A percentile compares a stretch with the other conserved stretches of the same genome.
These are phyloP conservation scores for Phytophthora sp. DNA, from an alignment of 352 stramenopile species.

Conservation along the genomic window DNA sequence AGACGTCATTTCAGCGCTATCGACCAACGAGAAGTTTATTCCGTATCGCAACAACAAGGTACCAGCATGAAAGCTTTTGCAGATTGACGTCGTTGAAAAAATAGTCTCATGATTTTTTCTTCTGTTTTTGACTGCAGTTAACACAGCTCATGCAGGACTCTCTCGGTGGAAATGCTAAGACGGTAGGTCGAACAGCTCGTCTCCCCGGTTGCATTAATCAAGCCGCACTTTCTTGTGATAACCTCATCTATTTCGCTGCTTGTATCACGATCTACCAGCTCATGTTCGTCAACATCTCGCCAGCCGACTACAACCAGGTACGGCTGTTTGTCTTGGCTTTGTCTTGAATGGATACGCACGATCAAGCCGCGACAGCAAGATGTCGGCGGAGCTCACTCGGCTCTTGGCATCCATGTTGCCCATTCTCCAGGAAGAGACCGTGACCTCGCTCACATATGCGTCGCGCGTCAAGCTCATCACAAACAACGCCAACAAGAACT, in stretches of 20 bases:
- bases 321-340: slow-evolving; percentile 21
- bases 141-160: slow-evolving; percentile 95
- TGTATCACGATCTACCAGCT: slow-evolving; percentile 59
- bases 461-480: slow-evolving; percentile 90
- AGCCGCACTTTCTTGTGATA: not conserved
- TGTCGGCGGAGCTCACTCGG: slow-evolving; percentile 2
- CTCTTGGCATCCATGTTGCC: not conserved
- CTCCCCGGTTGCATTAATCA: not conserved
- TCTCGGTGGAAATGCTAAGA: slow-evolving; percentile 93
- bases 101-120: not conserved
- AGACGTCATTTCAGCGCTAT: slow-evolving; percentile 93
- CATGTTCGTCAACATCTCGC: slow-evolving; percentile 92
- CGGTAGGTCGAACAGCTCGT: slow-evolving; percentile 45
- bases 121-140: slow-evolving; percentile 51
- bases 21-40: slow-evolving; percentile 93
- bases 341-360: slow-evolving; percentile 8
- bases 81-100: not conserved
- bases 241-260: not conserved
- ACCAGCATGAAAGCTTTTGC: not conserved
- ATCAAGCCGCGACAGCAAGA: not conserved
- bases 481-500: slow-evolving; percentile 88
- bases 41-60: slow-evolving; percentile 95
- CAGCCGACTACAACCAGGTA: slow-evolving; percentile 89
- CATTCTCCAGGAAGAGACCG: slow-evolving; percentile 68
- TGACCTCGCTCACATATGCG: slow-evolving; percentile 84